Base-by-base conservation (phyloP, 208 protist species). In the Kentomonas sorsogonicus region DNA sequence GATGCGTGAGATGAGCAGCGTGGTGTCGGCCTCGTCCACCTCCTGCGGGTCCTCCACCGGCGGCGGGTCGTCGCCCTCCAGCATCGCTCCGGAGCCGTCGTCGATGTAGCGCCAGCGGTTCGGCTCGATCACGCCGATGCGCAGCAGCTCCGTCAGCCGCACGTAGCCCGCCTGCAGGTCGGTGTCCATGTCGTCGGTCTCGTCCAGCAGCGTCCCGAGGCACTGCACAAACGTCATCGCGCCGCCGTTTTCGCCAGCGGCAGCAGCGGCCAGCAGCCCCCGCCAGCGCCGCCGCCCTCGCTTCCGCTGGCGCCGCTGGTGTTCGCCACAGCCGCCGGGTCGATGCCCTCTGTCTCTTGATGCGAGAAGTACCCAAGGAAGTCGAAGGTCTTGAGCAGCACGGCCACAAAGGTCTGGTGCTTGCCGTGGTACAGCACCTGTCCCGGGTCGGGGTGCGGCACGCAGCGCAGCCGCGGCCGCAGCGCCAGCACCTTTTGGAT, bases 301-400 rank as follows among this genome's bases (percentile, higher is more conserved):
- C n/a, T n/a, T n/a, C n/a, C n/a, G n/a, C n/a, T n/a, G n/a, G 41
- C 41, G n/a, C 20, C 18, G 41, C 41, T 46, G 41, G n/a, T 46
- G 41, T n/a, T n/a, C n/a, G n/a, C n/a, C n/a, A n/a, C n/a, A n/a
- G n/a, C 61, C 16, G 36, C 57, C 11, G 43, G 65, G 15, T 56
- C 64, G 23, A 33, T 60, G 33, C 56, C 56, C 18, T 74, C 68
- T 20, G 55, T 33, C 15, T 68, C 60, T 22, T 69, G 59, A 48
- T 93, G 89, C 3, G 86, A 83, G 66, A 93, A 93, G 71, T 96
- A 96, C 3, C 89, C 89, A 18, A 96, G 70, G 50, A 96, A 92
- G 66, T 96, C 89, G 56, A 96, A 79, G 16, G 63, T 60, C 65
- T 93, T 93, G 29, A 96, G 79, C 30, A 92, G 33, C 53, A 94